Evolutionary conservation across 2,329 filamentous ascomycete genomes (phyloP), one percentile per base, ranked within the genome.

Genomic region (Scedosporium minutisporum): DNA sequence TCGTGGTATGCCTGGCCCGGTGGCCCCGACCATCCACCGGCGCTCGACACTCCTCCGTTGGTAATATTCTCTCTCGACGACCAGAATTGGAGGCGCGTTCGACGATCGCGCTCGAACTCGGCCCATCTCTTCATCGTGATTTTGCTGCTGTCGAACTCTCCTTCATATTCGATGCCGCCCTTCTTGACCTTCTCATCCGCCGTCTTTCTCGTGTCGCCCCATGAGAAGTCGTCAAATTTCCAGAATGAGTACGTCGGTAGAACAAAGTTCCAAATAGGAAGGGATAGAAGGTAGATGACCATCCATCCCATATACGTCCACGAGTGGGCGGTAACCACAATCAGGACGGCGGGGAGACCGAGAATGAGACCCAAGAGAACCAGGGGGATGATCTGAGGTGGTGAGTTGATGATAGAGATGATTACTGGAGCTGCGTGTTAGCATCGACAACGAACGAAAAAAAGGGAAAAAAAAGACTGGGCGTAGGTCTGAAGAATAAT

Each of bases 191-290:
- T 91, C 71, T 96, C 93, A 29, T 93, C 93, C 0, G 88, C 90
- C 48, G 93, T 96, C 84, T 97, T 96, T 65, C 95, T 87, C 62
- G 95, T 99, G 66, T 99, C 96, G 71, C 95, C 95, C 95, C 95
- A 99, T 63, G 90, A 96, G 81, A 99, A 99, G 79, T 99, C 95
- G 74, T 99, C 95, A 73, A 99, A 99, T 78, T 99, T 97, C 95
- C 95, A 99, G 81, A 93, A 99, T 3, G 95, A 89, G 73, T 99
- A 99, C 6, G 86, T 85, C 0, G 95, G 95, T 7, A 99, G 86
- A 44, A 99, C 82, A 73, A 99, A 96, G 76, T 99, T 99, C 95
- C 95, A 99, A 63, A 99, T 84, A 0, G 96, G 96, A 1, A 99
- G 85, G 1, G 95, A 96, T 57, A 93, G 62, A 18, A 99, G 85